These are phyloP conservation scores for Hermanozyma aechmeae DNA, from an alignment of 805 yeast genomes.

Conservation along the genomic window DNA sequence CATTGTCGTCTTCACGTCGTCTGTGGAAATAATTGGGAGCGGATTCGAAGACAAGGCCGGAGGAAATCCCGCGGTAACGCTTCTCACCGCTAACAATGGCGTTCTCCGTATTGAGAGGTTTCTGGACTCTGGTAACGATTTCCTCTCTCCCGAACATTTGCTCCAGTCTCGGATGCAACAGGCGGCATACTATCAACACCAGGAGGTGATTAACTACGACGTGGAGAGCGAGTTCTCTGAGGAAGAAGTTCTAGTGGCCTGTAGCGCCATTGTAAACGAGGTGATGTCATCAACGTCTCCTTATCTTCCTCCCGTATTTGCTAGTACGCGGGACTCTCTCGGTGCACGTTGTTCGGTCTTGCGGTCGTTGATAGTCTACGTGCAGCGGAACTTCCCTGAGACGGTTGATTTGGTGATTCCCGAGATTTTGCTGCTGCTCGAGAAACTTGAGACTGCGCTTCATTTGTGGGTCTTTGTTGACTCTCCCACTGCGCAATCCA, in stretches of 20 bases:
- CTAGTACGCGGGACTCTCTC: conserved; percentile 44
- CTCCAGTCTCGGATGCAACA: conserved; percentile 75
- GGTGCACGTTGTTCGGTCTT: conserved; percentile 37
- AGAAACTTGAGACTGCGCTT: conserved; percentile 35
- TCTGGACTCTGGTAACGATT: conserved; percentile 10
- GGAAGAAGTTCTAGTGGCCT: conserved; percentile 21
- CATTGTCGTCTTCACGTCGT: conserved; percentile 45
- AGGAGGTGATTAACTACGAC: conserved; percentile 37
- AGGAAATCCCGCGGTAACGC: conserved; percentile 35
- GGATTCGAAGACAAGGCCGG: conserved; percentile 39
- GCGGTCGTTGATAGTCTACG: conserved; percentile 35
- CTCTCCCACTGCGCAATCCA: no score
- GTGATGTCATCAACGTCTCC: conserved; percentile 47
- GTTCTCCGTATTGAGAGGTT: conserved; percentile 50
- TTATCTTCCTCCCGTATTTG: conserved; percentile 45
- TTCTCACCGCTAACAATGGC: conserved; percentile 49
- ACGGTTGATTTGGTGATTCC: conserved; percentile 30
- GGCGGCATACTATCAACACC: conserved; percentile 58
- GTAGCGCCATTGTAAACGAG: conserved; percentile 42
- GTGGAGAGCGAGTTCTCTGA: conserved; percentile 29
- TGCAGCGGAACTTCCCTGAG: conserved; percentile 35
- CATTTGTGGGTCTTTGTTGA: conserved; percentile 26
- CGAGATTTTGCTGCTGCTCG: conserved; percentile 19
- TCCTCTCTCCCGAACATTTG: conserved; percentile 17
- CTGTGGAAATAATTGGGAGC: conserved; percentile 46